Evolutionary conservation across 2,329 filamentous ascomycete genomes (phyloP).

Genomic region (Ceratocystis cubensis): DNA sequence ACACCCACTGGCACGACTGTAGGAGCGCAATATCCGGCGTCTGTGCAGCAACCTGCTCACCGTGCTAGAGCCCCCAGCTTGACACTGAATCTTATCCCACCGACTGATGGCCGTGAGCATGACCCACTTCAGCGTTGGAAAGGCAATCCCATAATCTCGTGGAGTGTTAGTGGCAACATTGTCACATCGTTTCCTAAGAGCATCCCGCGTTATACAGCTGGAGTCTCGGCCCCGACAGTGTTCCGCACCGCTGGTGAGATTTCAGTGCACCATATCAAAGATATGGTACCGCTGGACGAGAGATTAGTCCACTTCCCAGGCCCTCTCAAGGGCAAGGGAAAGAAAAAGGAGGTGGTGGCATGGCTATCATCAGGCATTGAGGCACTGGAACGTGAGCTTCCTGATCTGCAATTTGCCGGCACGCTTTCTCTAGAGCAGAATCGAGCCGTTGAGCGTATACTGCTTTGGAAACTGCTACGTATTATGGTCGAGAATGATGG

Average conservation of each 20-base stretch:
- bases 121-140: constrained; percentile 85
- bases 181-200: constrained; percentile 81
- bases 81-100: constrained; percentile 45
- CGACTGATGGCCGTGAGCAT: constrained; percentile 52
- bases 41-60: constrained; percentile 25
- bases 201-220: constrained; percentile 71
- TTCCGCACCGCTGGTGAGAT: constrained; percentile 73
- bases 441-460: constrained; percentile 61
- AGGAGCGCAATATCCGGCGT: constrained; percentile 15
- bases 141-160: constrained; percentile 72
- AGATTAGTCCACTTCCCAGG: constrained; percentile 74
- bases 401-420: constrained; percentile 37
- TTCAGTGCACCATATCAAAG: constrained; percentile 61
- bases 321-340: constrained; percentile 74
- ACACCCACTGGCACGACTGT: constrained; percentile 15
- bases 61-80: constrained; percentile 43
- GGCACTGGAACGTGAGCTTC: constrained; percentile 49
- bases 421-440: constrained; percentile 50
- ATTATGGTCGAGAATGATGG: constrained; percentile 82
- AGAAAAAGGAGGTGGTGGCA: constrained; percentile 81
- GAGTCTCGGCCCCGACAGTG: constrained; percentile 60
- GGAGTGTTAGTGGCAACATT: constrained; percentile 74
- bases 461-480: constrained; percentile 78
- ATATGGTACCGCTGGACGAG: constrained; percentile 58
- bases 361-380: constrained; percentile 75